A percentile compares a stretch with the other conserved stretches of the same genome.
Evolutionary conservation across 2,329 filamentous ascomycete species (phyloP).

Genomic region (Akanthomyces uredinophilus): DNA sequence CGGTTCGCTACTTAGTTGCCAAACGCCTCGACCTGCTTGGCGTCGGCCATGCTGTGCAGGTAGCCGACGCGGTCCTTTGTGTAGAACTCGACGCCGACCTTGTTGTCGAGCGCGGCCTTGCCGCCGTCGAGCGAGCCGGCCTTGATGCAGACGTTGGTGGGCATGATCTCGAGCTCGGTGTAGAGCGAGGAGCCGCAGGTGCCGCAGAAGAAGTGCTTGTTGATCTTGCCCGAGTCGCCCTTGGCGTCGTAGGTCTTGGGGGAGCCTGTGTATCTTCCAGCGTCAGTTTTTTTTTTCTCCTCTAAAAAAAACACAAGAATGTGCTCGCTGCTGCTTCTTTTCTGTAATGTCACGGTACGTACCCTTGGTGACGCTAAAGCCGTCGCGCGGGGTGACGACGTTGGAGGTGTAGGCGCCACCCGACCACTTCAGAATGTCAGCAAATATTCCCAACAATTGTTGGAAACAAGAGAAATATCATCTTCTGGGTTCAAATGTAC

Average conservation of each 20-base stretch:
- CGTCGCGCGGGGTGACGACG: constrained; percentile 40
- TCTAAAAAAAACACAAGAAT: too few relatives aligned
- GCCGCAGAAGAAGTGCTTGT: constrained; percentile 51
- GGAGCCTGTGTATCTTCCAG: constrained; percentile 30
- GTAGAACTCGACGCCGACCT: constrained; percentile 48
- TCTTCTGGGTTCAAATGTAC: constrained; percentile 21
- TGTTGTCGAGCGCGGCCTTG: constrained; percentile 35
- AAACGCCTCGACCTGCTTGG: constrained; percentile 39
- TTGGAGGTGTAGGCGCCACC: constrained; percentile 53
- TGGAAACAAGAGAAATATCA: not conserved
- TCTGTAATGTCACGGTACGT: not conserved
- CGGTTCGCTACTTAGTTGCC: constrained; percentile 16
- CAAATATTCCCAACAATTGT: not conserved
- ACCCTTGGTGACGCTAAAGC: constrained; percentile 47
- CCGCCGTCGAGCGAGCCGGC: constrained; percentile 46
- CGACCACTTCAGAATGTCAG: constrained; percentile 33
- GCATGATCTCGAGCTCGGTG: constrained; percentile 49
- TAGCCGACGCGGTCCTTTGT: constrained; percentile 44
- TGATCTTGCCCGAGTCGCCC: constrained; percentile 48
- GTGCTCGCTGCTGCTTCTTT: too few relatives aligned
- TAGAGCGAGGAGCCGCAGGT: constrained; percentile 48
- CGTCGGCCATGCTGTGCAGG: constrained; percentile 35
- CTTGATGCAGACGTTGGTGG: constrained; percentile 45
- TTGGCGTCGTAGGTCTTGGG: constrained; percentile 42
- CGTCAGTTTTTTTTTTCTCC: not conserved